Conservation (phyloP, 148 eudicot genomes). For the Talinum fruticosum region DNA sequence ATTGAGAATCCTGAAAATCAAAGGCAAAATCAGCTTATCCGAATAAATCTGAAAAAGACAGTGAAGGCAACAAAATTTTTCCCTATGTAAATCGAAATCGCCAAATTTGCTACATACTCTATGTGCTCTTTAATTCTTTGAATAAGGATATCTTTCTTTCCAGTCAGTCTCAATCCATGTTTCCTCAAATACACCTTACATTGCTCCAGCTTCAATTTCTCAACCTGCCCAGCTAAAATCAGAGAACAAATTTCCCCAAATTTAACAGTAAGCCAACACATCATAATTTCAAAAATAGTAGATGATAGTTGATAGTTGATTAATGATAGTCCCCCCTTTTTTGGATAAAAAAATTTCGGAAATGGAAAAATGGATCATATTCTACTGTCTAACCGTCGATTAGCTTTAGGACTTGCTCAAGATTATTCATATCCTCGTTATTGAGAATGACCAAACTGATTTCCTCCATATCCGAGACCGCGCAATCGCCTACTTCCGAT, state of each 20-base stretch:
- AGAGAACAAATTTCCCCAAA: constrained; percentile 1
- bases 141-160: constrained; percentile 58
- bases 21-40: background rate
- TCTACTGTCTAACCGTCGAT: constrained; percentile 41
- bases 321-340: too few relatives aligned
- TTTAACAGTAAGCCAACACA: background rate
- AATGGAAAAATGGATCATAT: too few relatives aligned
- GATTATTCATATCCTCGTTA: constrained; percentile 39
- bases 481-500: constrained; percentile 11
- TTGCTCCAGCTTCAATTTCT: constrained; percentile 74
- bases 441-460: constrained; percentile 22
- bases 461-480: constrained; percentile 9
- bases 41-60: background rate
- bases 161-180: constrained; percentile 67
- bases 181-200: constrained; percentile 79
- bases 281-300: too few relatives aligned
- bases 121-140: constrained; percentile 69
- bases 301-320: too few relatives aligned
- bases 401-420: constrained; percentile 43
- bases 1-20: constrained; percentile 43
- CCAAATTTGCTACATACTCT: constrained; percentile 35
- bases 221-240: constrained; percentile 54
- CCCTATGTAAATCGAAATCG: background rate
- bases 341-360: too few relatives aligned
- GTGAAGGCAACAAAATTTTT: background rate